Base-by-base conservation (phyloP, 306 rosid genomes). In the Astragalus membranaceus region DNA sequence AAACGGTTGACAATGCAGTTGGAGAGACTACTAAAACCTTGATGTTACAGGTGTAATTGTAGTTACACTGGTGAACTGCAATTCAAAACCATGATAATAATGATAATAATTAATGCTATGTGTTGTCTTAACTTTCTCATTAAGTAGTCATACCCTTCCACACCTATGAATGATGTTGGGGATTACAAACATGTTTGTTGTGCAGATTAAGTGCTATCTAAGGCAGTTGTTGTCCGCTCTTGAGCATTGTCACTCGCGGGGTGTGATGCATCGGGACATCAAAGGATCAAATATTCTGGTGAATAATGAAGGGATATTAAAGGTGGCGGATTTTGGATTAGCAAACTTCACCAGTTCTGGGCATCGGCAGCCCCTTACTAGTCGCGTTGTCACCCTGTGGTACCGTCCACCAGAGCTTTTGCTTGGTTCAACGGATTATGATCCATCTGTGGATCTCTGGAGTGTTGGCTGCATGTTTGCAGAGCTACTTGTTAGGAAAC, bases 351-450 rank as follows among this genome's bases (percentile, higher is more conserved):
- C 69, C 56, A 79, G 46, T 76, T 55, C 74, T 16, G 85, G 85
- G 72, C 81, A 75, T 43, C 74, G 44, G 52, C 96, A 88, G 52
- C 96, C 96, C 35, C 85, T 93, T 46, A 90, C 98, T 12, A 93
- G 90, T 60, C 92, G 97, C 1, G 98, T 93, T 47, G 92, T 93
- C 78, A 93, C 97, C 15, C 69, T 93, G 65, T 93, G 98, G 98
- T 93, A 93, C 69, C 96, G 96, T 11, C 98, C 98, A 9, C 98
- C 98, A 2, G 98, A 92, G 79, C 96, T 92, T 67, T 76, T 92
- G 75, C 87, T 92, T 43, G 98, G 98, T 39, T 81, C 96, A 0
- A 89, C 96, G 3, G 91, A 87, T 69, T 92, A 92, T 76, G 95
- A 92, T 66, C 91, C 96, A 2, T 69, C 92, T 35, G 92, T 92